Conservation (phyloP, 176 grass and related monocot species). For the Aegilops longissima region DNA sequence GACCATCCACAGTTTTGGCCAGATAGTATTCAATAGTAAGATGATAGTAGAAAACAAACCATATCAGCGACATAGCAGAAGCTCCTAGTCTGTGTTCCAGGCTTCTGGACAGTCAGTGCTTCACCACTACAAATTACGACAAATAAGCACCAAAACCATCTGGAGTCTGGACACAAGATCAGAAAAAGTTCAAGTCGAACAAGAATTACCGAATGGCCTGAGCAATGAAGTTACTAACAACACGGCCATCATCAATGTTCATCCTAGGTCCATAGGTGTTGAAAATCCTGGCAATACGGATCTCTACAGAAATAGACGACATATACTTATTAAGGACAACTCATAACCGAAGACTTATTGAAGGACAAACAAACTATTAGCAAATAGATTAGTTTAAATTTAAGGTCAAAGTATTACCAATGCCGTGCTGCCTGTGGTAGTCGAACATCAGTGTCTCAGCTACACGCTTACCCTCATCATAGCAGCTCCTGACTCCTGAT, state of each 20-base stretch:
- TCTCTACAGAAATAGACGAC: slow-evolving; percentile 56
- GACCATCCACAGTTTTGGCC: background rate
- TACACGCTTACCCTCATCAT: slow-evolving; percentile 99
- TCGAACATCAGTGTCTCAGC: slow-evolving; percentile 99
- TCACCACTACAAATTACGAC: slow-evolving; percentile 67
- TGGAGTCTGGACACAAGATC: background rate
- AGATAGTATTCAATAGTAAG: background rate
- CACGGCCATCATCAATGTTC: slow-evolving; percentile 99
- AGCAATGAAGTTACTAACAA: slow-evolving; percentile 99
- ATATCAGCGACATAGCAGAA: slow-evolving; percentile 98
- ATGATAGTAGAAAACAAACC: slow-evolving; percentile 47
- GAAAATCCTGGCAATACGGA: slow-evolving; percentile 99
- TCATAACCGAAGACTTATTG: background rate
- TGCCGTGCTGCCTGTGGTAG: slow-evolving; percentile 99
- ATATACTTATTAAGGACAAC: slow-evolving; percentile 4
- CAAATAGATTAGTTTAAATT: slow-evolving; percentile 2
- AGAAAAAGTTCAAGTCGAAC: background rate
- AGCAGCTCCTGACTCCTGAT: slow-evolving; percentile 97
- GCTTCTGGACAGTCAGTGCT: slow-evolving; percentile 88
- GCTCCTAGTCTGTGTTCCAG: slow-evolving; percentile 97
- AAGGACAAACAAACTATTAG: slow-evolving; percentile 1
- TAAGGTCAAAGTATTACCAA: slow-evolving; percentile 64
- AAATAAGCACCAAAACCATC: slow-evolving; percentile 33
- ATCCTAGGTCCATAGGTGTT: slow-evolving; percentile 99
- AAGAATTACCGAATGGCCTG: slow-evolving; percentile 89